phyloP scores from a whole-genome alignment of 495 filamentous ascomycete species.

The Trichoderma gamsii region DNA sequence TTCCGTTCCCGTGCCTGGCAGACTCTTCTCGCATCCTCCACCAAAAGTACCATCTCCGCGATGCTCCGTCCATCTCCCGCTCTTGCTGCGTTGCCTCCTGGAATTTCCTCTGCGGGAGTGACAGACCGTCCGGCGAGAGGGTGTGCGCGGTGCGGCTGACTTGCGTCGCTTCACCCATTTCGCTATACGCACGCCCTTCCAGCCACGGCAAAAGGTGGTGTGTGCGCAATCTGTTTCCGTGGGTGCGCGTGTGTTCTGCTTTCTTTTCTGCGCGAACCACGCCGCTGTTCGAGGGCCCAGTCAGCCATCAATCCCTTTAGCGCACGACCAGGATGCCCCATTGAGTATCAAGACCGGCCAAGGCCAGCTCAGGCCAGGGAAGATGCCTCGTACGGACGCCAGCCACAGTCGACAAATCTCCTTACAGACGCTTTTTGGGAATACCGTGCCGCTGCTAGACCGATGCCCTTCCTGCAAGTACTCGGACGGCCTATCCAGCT shows the following conservation, averaged over 20 bases:
- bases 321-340: slow-evolving; percentile 5
- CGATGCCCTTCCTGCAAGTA: neutral
- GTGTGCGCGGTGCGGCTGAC: slow-evolving; percentile 12
- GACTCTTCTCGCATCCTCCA: neutral
- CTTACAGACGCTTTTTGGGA: neutral
- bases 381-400: slow-evolving; percentile 3
- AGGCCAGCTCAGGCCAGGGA: no score
- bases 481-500: neutral
- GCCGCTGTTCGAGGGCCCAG: neutral
- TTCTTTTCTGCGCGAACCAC: slow-evolving; percentile 13
- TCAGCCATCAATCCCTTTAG: slow-evolving; percentile 7
- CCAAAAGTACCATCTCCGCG: neutral
- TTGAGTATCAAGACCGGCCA: slow-evolving; percentile 11
- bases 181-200: slow-evolving; percentile 7
- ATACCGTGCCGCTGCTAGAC: neutral
- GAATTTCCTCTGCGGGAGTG: neutral
- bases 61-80: neutral
- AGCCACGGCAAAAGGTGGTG: neutral
- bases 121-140: neutral
- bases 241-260: slow-evolving; percentile 8
- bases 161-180: slow-evolving; percentile 5
- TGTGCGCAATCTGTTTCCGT: neutral
- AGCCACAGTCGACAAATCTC: slow-evolving; percentile 8
- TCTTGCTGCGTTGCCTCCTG: slow-evolving; percentile 1
- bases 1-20: neutral